phyloP scores from a whole-genome alignment of 2,329 filamentous ascomycete genomes.

The Colletotrichum somersetense region DNA sequence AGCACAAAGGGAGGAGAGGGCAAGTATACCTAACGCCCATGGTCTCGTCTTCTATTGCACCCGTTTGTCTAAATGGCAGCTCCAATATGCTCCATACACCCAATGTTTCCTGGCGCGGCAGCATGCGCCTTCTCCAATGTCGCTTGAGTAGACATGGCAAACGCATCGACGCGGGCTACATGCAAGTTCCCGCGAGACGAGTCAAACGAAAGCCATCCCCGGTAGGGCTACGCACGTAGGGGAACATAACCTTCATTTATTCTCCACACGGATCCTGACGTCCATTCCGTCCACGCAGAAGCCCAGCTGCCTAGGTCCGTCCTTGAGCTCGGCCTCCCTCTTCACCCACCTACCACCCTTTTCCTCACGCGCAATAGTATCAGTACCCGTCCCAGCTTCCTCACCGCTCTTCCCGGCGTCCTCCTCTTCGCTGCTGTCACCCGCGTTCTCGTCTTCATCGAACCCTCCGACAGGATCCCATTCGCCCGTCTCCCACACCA shows the following conservation, averaged over 20 bases:
- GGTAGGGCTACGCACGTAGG: too few relatives aligned
- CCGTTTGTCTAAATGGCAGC: constrained; percentile 5
- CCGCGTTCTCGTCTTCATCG: constrained; percentile 65
- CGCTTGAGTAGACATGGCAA: constrained; percentile 12
- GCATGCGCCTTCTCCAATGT: constrained; percentile 2
- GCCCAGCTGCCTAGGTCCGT: constrained; percentile 84
- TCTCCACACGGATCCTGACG: constrained; percentile 78
- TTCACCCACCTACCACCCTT: constrained; percentile 75
- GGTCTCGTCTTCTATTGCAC: not conserved
- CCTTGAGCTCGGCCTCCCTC: constrained; percentile 82
- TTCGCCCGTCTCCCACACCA: constrained; percentile 93
- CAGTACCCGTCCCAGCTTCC: constrained; percentile 42
- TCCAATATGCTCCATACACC: not conserved
- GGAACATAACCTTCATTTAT: constrained; percentile 46
- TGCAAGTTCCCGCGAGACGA: constrained; percentile 19
- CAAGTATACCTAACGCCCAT: not conserved
- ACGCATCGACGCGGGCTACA: constrained; percentile 2
- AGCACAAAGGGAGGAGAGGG: not conserved
- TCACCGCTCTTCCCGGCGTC: constrained; percentile 48
- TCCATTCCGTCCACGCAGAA: constrained; percentile 84
- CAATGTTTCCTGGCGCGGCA: constrained; percentile 27
- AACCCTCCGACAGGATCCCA: constrained; percentile 82
- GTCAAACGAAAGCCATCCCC: not conserved
- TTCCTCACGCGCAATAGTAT: constrained; percentile 29
- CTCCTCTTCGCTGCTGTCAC: constrained; percentile 66